Evolutionary conservation across 2,329 filamentous ascomycete genomes (phyloP), one percentile per base, ranked within the genome.

Genomic region (Dactylellina cionopaga): DNA sequence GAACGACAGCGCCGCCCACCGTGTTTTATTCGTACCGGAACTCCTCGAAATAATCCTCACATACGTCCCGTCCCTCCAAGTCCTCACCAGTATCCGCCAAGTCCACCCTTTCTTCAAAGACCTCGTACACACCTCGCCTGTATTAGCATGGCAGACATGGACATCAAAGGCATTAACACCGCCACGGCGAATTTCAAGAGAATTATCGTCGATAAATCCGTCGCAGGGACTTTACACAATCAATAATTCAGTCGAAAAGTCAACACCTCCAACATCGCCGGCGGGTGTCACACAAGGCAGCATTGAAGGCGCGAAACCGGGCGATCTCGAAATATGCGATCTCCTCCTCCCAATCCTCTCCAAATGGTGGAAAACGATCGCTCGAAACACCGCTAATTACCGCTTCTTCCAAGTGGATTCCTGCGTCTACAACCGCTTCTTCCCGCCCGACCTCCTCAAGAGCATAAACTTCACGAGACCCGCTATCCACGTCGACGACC

Each of bases 291-390:
- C 19, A 15, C 3, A 2, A 5, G 11, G 5, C 19, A 39, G n/a
- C 13, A 2, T 15, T 3, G 33, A 39, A 11, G 7, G 15, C n/a
- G 3, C 11, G 3, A 55, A 39, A 39, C 51, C 51, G 2, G 33
- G 6, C 35, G 52, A 66, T n/a, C 54, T 72, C 1, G 68, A 72
- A 49, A 41, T 72, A n/a, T 72, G 68, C 68, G 41, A 43, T 3
- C n/a, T 72, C 0, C 46, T 72, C 13, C 52, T 35, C 5, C 68
- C 68, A 0, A 72, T 72, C 17, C 25, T 72, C 19, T 72, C 68
- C 2, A 72, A 72, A 52, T 72, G 68, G 68, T 72, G 68, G 68
- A 72, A 72, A 31, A 72, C 68, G n/a, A 72, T 72, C 5, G 68
- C 68, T 2, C 35, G 68, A 19, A 72, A 72, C 25, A 72, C 68